Base-by-base conservation (phyloP, 495 filamentous ascomycete genomes). In the Neurospora sublineolata region DNA sequence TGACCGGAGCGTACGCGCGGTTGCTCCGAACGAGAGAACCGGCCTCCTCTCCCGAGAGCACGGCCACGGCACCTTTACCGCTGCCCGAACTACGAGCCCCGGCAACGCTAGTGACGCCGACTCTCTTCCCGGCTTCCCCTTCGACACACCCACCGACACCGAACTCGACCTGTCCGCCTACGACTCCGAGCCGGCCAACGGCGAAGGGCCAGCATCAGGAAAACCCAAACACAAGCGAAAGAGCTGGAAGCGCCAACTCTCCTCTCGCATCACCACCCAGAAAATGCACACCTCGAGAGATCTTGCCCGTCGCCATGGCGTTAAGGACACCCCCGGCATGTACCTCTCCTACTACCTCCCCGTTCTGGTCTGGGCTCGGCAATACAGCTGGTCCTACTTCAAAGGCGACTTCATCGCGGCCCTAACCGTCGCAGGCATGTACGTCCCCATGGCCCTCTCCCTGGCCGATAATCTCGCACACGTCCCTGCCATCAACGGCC, bases 381-480 rank as follows among this genome's bases (percentile, higher is more conserved):
- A 96, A 78, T 99, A 99, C 77, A 87, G 82, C 72, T 91, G 87
- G 88, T 86, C 87, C 6, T 97, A 90, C 79, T 80, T 98, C 37
- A 86, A 90, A 74, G 95, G 96, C 38, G 95, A 99, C 82, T 83
- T 97, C 38, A 84, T 94, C 11, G 94, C 95, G 14, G 88, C 92
- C 64, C 79, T 98, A 69, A 97, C 95, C 3, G 90, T 99, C 81
- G 93, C 94, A 1, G 97, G 94, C 16, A 94, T 99, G 83, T 99
- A 99, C 77, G 92, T 99, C 42, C 95, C 95, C 36, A 97, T 99
- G 94, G 90, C 94, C 0, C 87, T 99, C 37, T 97, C 94, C 5
- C 87, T 94, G 72, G 93, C 94, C n/a, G 88, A 91, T 37, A 99
- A 98, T 79, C 89, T 99, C 44, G 95, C 90, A 8, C 94, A 98